phyloP scores from a whole-genome alignment of 2,329 filamentous ascomycete genomes.

The Colletotrichum orchidophilum region DNA sequence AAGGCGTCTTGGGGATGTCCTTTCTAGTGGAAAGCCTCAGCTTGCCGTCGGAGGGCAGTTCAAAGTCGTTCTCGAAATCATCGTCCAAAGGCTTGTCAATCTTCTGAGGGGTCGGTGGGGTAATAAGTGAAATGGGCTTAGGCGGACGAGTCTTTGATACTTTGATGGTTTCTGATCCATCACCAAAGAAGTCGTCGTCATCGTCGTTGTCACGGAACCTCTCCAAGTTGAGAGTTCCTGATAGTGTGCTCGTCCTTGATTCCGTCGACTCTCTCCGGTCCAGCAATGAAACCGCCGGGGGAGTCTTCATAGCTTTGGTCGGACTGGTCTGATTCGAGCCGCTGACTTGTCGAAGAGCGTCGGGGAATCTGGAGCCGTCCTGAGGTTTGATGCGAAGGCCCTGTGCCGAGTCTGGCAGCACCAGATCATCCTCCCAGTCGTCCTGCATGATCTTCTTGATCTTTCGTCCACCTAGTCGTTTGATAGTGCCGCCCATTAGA shows the following conservation, averaged over 20 bases:
- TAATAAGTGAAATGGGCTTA: slow-evolving; percentile 63
- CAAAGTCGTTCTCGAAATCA: slow-evolving; percentile 77
- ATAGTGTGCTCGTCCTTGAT: slow-evolving; percentile 46
- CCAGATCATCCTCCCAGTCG: slow-evolving; percentile 84
- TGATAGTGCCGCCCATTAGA: slow-evolving; percentile 91
- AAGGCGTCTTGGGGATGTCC: slow-evolving; percentile 71
- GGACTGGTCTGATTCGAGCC: slow-evolving; percentile 65
- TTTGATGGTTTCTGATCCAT: slow-evolving; percentile 74
- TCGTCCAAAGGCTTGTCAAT: slow-evolving; percentile 58
- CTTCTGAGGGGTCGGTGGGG: slow-evolving; percentile 64
- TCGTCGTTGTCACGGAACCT: slow-evolving; percentile 70
- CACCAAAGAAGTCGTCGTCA: slow-evolving; percentile 71
- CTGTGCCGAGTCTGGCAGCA: slow-evolving; percentile 69
- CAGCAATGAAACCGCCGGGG: slow-evolving; percentile 40
- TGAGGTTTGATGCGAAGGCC: slow-evolving; percentile 72
- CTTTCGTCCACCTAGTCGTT: slow-evolving; percentile 81
- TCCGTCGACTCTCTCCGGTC: slow-evolving; percentile 42
- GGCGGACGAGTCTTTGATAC: slow-evolving; percentile 66
- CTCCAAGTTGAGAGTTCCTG: slow-evolving; percentile 66
- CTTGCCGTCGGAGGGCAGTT: slow-evolving; percentile 73
- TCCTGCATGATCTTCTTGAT: slow-evolving; percentile 78
- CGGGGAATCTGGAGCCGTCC: slow-evolving; percentile 71
- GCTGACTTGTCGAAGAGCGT: slow-evolving; percentile 74
- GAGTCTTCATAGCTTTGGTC: slow-evolving; percentile 49
- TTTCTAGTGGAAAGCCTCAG: slow-evolving; percentile 70